These are phyloP conservation scores for Metarhizium anisopliae DNA, from an alignment of 2,329 filamentous ascomycete species.

Conservation along the genomic window DNA sequence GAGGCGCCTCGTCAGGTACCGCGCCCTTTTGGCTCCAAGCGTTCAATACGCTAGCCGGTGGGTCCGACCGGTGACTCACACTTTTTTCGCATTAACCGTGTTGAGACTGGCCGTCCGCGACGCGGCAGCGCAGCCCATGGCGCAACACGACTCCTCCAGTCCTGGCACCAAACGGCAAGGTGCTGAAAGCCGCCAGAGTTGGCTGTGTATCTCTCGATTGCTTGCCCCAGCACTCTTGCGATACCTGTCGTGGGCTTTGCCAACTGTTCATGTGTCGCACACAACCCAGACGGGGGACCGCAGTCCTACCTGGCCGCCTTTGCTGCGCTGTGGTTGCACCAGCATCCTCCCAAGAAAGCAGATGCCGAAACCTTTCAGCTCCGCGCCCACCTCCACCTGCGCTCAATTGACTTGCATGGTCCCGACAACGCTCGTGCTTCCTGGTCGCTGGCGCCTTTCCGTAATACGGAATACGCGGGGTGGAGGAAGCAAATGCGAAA, in stretches of 20 bases:
- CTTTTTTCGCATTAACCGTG: constrained; percentile 17
- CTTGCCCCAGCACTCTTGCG: no score
- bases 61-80: constrained; percentile 26
- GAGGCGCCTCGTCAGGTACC: constrained; percentile 5
- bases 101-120: constrained; percentile 18
- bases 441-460: background rate
- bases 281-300: background rate
- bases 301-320: background rate
- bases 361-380: constrained; percentile 1
- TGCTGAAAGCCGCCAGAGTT: no score
- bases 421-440: background rate
- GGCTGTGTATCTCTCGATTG: no score
- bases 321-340: background rate
- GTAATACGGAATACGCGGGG: background rate
- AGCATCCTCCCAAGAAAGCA: background rate
- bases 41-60: constrained; percentile 9
- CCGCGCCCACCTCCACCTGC: background rate
- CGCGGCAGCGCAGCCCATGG: background rate
- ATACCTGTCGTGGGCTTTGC: background rate
- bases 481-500: constrained; percentile 1
- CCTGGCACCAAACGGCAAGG: no score
- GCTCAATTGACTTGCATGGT: background rate
- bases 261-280: background rate
- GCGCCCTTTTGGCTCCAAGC: constrained; percentile 10
- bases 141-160: no score